Conservation (phyloP, 1,284 basidiomycete species). For the Sporisorium sorghi region DNA sequence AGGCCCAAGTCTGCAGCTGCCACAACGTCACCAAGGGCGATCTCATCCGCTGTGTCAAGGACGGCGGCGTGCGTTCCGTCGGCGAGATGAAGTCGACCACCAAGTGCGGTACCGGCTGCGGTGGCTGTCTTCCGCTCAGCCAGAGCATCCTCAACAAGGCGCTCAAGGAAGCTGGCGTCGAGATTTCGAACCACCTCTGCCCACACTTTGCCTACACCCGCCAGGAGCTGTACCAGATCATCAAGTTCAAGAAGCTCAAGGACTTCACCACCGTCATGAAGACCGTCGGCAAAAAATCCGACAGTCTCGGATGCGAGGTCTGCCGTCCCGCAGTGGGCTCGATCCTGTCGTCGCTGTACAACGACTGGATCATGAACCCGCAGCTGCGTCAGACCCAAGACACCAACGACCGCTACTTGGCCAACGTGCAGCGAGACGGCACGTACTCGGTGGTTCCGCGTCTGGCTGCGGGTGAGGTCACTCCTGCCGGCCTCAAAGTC, state of each 20-base stretch:
- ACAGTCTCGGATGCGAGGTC: slow-evolving; percentile 78
- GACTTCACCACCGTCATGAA: slow-evolving; percentile 76
- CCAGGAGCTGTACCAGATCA: slow-evolving; percentile 77
- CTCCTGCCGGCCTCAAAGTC: slow-evolving; percentile 77
- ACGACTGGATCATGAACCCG: slow-evolving; percentile 78
- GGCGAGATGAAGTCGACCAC: slow-evolving; percentile 77
- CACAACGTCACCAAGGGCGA: slow-evolving; percentile 79
- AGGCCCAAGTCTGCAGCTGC: slow-evolving; percentile 79
- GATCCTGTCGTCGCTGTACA: slow-evolving; percentile 78
- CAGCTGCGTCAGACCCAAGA: slow-evolving; percentile 79
- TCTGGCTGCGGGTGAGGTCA: slow-evolving; percentile 78
- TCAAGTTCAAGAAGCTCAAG: slow-evolving; percentile 77
- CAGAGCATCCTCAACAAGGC: slow-evolving; percentile 76
- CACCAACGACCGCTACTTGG: slow-evolving; percentile 77
- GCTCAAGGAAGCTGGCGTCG: slow-evolving; percentile 78
- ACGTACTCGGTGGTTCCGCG: slow-evolving; percentile 81
- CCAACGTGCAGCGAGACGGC: slow-evolving; percentile 81
- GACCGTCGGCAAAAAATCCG: slow-evolving; percentile 73
- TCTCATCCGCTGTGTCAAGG: slow-evolving; percentile 74
- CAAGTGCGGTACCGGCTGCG: slow-evolving; percentile 79
- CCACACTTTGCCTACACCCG: slow-evolving; percentile 78
- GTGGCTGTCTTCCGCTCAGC: slow-evolving; percentile 77
- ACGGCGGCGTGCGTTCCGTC: slow-evolving; percentile 73
- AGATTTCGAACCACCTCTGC: slow-evolving; percentile 77
- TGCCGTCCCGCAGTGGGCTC: slow-evolving; percentile 80